Evolutionary conservation across 169 alveolate genomes (phyloP).

Genomic region (Amoebophrya sp.): DNA sequence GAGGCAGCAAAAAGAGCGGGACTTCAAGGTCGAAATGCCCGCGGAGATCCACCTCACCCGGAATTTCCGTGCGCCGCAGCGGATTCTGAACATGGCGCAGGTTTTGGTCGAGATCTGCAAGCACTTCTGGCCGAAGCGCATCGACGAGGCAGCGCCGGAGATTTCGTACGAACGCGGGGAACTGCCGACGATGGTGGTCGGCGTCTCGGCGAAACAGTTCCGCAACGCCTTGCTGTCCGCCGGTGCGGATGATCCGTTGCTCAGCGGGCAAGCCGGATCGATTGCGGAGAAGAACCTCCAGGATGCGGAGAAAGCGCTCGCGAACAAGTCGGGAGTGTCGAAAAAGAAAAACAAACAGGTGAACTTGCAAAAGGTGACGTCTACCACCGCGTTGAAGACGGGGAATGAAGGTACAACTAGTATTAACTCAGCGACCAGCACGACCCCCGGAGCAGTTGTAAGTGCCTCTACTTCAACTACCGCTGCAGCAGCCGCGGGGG

Average conservation of each 20-base stretch:
- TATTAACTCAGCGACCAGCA: too few species aligned
- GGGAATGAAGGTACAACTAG: too few species aligned
- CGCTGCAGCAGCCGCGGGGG: too few species aligned
- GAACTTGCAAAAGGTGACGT: too few species aligned
- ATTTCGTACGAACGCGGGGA: not conserved
- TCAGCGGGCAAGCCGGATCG: not conserved
- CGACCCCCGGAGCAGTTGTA: too few species aligned
- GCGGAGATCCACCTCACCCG: not conserved
- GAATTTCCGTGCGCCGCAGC: conserved; percentile 3
- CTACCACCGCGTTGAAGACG: too few species aligned
- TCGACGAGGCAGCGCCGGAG: not conserved
- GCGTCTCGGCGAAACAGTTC: not conserved
- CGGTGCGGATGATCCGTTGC: not conserved
- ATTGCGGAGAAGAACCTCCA: not conserved
- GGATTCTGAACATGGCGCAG: conserved; percentile 14
- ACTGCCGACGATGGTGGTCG: not conserved
- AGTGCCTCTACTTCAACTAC: too few species aligned
- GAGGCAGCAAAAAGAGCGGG: not conserved
- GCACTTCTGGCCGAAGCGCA: not conserved
- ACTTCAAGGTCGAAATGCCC: not conserved
- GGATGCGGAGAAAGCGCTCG: not conserved
- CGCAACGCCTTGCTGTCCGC: not conserved
- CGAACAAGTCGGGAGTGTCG: too few species aligned
- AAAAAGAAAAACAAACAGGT: too few species aligned
- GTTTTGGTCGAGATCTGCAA: not conserved